Base-by-base conservation (phyloP, 225 moss, liverwort and hornwort species). In the Anthoceros angustus region DNA sequence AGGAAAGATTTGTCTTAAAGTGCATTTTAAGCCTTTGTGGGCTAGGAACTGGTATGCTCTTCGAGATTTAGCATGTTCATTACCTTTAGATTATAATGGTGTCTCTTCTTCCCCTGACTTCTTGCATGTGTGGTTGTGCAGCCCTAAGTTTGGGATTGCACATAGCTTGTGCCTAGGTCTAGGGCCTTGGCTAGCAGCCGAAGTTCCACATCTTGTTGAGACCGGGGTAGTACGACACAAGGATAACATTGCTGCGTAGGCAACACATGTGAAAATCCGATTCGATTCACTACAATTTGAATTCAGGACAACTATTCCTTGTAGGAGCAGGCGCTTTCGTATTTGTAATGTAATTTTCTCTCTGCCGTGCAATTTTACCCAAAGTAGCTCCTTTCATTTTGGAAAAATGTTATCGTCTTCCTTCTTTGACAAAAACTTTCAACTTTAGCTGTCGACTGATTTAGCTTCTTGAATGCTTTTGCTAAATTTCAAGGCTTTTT, bases 11-110 rank as follows among this genome's bases (percentile, higher is more conserved):
- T 98, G 91, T 45, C 77, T 98, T 23, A 91, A 88, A 20, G 87
- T 98, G 62, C 95, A 98, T 68, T 98, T 91, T 43, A 98, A 98
- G 73, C 91, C 95, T 8, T 78, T 91, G 6, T 98, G 95, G 95
- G 86, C 95, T 41, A 98, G 91, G 87, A 98, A 98, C 64, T 77
- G 74, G 77, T 77, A 26, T 9, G 48, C 62, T 12, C 42, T 12
- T 64, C 16, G 63, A 5, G 7, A 12, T 5, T 6, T 63, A 14
- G 63, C 12, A 3, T 63, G n/a, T n/a, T n/a, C n/a, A n/a, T n/a
- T n/a, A n/a, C n/a, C 39, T 40, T 4, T 12, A 63, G 32, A 5
- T 5, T 26, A 20, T 5, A 63, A 24, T 15, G 6, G 63, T 3
- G 5, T 0, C 38, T 11, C 40, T 21, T 20, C 40, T 10, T 24